Conservation (phyloP, 371 early-diverging fungal species). For the Mucor racemosus region DNA sequence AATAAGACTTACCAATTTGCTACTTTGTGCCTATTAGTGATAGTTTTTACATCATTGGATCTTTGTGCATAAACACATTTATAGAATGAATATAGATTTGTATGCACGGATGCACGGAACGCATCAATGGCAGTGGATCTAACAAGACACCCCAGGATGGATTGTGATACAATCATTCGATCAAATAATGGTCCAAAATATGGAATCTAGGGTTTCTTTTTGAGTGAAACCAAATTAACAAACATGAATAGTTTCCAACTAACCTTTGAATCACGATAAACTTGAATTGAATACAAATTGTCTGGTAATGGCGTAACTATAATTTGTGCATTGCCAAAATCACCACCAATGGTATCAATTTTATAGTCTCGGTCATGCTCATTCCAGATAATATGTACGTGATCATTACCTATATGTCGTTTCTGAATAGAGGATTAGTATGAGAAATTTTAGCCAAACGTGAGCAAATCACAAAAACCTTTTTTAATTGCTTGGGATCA, state of each 20-base stretch:
- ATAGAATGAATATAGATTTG: constrained; percentile 50
- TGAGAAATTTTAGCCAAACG: not conserved
- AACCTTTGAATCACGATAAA: constrained; percentile 78
- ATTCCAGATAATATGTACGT: constrained; percentile 97
- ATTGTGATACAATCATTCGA: constrained; percentile 80
- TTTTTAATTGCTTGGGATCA: constrained; percentile 86
- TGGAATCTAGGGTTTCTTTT: constrained; percentile 47
- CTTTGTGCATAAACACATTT: constrained; percentile 59
- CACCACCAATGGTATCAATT: constrained; percentile 91
- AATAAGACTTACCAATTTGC: constrained; percentile 47
- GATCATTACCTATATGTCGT: constrained; percentile 98
- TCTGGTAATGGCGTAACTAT: constrained; percentile 81
- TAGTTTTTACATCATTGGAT: constrained; percentile 61
- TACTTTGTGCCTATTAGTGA: constrained; percentile 64
- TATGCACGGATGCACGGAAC: constrained; percentile 59
- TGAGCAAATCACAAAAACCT: constrained; percentile 54
- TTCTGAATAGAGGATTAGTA: constrained; percentile 58
- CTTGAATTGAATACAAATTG: constrained; percentile 72
- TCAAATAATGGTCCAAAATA: constrained; percentile 88
- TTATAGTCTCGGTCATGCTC: constrained; percentile 87
- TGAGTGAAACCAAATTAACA: constrained; percentile 4
- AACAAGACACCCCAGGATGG: constrained; percentile 80
- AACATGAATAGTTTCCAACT: constrained; percentile 2
- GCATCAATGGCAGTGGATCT: constrained; percentile 86
- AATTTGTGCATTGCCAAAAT: constrained; percentile 96